Conservation (phyloP, 2,329 filamentous ascomycete genomes). For the Aaosphaeria pasadenensis region DNA sequence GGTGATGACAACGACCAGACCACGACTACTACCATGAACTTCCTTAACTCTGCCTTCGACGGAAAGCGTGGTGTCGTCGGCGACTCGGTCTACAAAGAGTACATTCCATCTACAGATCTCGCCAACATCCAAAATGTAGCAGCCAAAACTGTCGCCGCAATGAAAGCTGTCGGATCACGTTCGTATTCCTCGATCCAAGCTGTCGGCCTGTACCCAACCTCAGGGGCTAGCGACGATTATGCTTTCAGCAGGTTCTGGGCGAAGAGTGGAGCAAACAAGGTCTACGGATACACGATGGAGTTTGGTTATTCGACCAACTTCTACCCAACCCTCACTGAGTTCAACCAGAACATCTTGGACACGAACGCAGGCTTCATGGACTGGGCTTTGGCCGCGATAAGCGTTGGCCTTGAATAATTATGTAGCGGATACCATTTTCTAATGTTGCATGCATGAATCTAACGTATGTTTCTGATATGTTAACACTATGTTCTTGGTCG, state of each 20-base stretch:
- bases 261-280: constrained; percentile 37
- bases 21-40: constrained; percentile 47
- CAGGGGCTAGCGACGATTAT: constrained; percentile 38
- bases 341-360: constrained; percentile 40
- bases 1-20: constrained; percentile 55
- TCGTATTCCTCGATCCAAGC: constrained; percentile 31
- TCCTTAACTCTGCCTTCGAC: constrained; percentile 52
- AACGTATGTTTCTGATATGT: too few relatives aligned
- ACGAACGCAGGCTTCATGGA: constrained; percentile 45
- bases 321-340: constrained; percentile 40
- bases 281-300: constrained; percentile 41
- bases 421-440: too few relatives aligned
- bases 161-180: constrained; percentile 34
- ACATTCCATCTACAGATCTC: constrained; percentile 33
- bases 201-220: constrained; percentile 37
- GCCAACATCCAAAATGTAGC: constrained; percentile 30
- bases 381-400: constrained; percentile 7
- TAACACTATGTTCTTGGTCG: too few relatives aligned
- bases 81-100: constrained; percentile 51
- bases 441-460: too few relatives aligned
- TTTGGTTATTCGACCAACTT: constrained; percentile 42
- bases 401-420: not conserved
- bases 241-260: constrained; percentile 25
- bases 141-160: constrained; percentile 21
- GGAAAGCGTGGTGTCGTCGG: constrained; percentile 49